These are phyloP conservation scores for Starmerella gropengiesseri DNA, from an alignment of 805 yeast genomes.

Conservation along the genomic window DNA sequence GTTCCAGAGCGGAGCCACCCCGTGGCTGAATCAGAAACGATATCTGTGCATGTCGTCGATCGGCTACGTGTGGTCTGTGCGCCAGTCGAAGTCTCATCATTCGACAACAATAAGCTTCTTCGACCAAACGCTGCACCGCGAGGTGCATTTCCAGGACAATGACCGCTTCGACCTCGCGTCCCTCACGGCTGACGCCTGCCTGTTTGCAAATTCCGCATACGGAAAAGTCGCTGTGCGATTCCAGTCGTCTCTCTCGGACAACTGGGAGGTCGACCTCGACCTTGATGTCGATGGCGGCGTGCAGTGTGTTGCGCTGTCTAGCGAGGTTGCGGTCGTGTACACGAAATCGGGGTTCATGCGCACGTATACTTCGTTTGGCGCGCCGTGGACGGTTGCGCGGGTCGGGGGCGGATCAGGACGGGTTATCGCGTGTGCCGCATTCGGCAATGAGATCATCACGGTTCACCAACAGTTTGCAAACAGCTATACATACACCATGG, in stretches of 20 bases:
- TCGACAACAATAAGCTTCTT: slow-evolving; percentile 82
- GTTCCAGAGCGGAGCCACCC: slow-evolving; percentile 80
- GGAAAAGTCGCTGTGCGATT: slow-evolving; percentile 48
- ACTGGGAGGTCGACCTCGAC: slow-evolving; percentile 46
- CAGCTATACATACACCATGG: slow-evolving; percentile 38
- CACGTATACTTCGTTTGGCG: slow-evolving; percentile 59
- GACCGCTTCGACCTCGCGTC: slow-evolving; percentile 64
- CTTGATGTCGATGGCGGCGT: slow-evolving; percentile 32
- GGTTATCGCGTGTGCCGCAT: slow-evolving; percentile 59
- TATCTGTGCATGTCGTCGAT: slow-evolving; percentile 68
- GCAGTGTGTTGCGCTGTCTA: slow-evolving; percentile 59
- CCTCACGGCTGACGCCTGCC: slow-evolving; percentile 52
- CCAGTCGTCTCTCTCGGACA: slow-evolving; percentile 50
- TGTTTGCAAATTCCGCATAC: slow-evolving; percentile 44
- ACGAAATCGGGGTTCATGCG: slow-evolving; percentile 69
- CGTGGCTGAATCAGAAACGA: slow-evolving; percentile 60
- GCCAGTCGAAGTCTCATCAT: slow-evolving; percentile 43
- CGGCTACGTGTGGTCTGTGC: slow-evolving; percentile 76
- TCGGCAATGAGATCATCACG: slow-evolving; percentile 44
- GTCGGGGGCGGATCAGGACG: slow-evolving; percentile 51
- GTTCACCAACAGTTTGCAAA: slow-evolving; percentile 34
- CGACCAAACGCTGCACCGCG: slow-evolving; percentile 62
- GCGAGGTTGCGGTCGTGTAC: slow-evolving; percentile 51
- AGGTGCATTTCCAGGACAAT: slow-evolving; percentile 75
- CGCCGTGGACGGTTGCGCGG: slow-evolving; percentile 46